Base-by-base conservation (phyloP, 78 protist species). In the Guillardia theta region DNA sequence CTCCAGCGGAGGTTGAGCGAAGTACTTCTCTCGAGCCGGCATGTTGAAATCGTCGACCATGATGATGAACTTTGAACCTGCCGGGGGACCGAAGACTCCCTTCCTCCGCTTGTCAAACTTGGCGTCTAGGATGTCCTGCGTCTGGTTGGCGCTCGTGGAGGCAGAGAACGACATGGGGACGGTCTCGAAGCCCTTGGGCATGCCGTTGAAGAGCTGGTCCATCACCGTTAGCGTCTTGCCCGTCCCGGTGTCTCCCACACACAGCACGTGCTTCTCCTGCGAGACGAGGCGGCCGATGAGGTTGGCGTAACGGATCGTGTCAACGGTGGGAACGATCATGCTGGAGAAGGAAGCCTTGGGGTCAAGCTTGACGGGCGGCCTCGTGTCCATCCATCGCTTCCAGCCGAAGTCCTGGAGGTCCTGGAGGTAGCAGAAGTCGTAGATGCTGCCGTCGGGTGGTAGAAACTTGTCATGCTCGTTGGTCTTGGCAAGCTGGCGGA, bases 21-120 rank as follows among this genome's bases (percentile, higher is more conserved):
- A 97, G 92, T 95, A 96, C 94, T 95, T 43, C 62, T 96, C 98
- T 4, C 36, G 48, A 58, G 48, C 93, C 6, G 99, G 99, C 98
- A 97, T 96, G 97, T 98, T 97, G 36, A 96, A 62, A 48, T 98
- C 99, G 64, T 98, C 99, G 77, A 98, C 94, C 45, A 98, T 95
- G 76, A 96, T 24, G 30, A 97, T 87, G 36, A 92, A 87, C 58
- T 54, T 1, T 80, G 37, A 44, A 41, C 98, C 98, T 10, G 90
- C 37, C 76, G 97, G 96, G 6, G 99, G 97, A 4, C 97, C 97
- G 9, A 58, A 96, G 30, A 96, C 88, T 10, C 96, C 96, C 53
- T 88, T 92, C 43, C 97, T 95, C 22, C 96, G 47, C 88, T 96
- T 94, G 58, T 95, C 97, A 46, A 96, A 54, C 95, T 88, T 94